Evolutionary conservation across 805 yeast genomes (phyloP).

Genomic region (Candida sphagnicola): DNA sequence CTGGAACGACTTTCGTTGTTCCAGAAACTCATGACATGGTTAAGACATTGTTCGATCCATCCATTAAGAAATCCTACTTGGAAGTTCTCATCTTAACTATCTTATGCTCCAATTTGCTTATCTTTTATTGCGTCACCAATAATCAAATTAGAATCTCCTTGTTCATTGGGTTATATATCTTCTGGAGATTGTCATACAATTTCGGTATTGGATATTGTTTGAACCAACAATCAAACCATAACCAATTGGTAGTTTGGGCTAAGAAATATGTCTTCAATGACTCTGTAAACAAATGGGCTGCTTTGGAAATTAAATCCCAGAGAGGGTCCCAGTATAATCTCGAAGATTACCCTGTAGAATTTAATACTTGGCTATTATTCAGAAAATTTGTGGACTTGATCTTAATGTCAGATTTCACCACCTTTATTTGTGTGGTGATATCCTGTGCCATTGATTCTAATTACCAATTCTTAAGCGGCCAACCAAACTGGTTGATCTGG

Average conservation of each 20-base stretch:
- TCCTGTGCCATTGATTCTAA: constrained; percentile 38
- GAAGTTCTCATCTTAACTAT: constrained; percentile 55
- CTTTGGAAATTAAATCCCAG: constrained; percentile 32
- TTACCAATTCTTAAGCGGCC: constrained; percentile 35
- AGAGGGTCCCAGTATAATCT: constrained; percentile 33
- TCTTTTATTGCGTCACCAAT: constrained; percentile 25
- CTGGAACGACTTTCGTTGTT: constrained; percentile 41
- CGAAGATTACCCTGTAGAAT: constrained; percentile 55
- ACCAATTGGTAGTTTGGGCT: constrained; percentile 51
- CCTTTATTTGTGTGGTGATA: constrained; percentile 64
- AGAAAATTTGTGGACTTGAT: constrained; percentile 77
- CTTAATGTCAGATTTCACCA: constrained; percentile 78
- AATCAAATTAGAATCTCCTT: constrained; percentile 23
- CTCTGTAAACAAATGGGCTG: not conserved
- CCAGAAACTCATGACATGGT: constrained; percentile 83
- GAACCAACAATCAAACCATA: constrained; percentile 60
- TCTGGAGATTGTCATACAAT: constrained; percentile 76
- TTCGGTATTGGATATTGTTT: constrained; percentile 74
- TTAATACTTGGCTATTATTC: constrained; percentile 79
- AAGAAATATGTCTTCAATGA: constrained; percentile 16
- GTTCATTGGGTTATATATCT: constrained; percentile 55
- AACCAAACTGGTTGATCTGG: constrained; percentile 40
- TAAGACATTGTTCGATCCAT: constrained; percentile 74
- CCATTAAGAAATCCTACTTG: constrained; percentile 59
- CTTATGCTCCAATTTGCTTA: constrained; percentile 26